Evolutionary conservation across 176 grass and related monocot species (phyloP).

Genomic region (Microstegium vimineum): DNA sequence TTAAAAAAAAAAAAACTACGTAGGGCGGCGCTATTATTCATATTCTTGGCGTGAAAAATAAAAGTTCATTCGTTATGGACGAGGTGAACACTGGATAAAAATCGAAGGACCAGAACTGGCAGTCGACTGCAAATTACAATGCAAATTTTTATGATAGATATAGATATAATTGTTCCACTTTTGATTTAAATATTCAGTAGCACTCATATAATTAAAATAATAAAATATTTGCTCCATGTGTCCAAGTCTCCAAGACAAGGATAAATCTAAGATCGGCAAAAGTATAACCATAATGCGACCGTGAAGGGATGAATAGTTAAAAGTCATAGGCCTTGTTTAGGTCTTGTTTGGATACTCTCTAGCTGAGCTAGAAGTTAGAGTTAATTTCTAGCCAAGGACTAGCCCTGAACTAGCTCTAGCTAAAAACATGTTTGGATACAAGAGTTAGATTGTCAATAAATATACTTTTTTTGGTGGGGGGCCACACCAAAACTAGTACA

Average conservation of each 20-base stretch:
- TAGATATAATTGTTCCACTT: not conserved
- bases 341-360: too few species aligned
- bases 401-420: too few species aligned
- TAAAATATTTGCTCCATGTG: not conserved
- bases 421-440: too few species aligned
- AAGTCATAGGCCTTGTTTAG: too few species aligned
- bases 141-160: not conserved
- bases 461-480: too few species aligned
- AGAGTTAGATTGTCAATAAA: too few species aligned
- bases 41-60: not conserved
- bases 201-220: not conserved
- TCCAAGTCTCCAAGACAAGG: not conserved
- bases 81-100: not conserved
- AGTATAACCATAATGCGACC: too few species aligned
- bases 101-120: not conserved
- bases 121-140: not conserved
- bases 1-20: not conserved
- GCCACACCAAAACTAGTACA: too few species aligned
- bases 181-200: not conserved
- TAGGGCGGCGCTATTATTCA: not conserved
- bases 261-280: not conserved
- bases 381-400: too few species aligned
- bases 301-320: too few species aligned
- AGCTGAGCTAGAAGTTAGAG: too few species aligned
- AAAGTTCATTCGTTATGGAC: not conserved